Evolutionary conservation across 495 filamentous ascomycete genomes (phyloP).

Genomic region (Monascus purpureus): DNA sequence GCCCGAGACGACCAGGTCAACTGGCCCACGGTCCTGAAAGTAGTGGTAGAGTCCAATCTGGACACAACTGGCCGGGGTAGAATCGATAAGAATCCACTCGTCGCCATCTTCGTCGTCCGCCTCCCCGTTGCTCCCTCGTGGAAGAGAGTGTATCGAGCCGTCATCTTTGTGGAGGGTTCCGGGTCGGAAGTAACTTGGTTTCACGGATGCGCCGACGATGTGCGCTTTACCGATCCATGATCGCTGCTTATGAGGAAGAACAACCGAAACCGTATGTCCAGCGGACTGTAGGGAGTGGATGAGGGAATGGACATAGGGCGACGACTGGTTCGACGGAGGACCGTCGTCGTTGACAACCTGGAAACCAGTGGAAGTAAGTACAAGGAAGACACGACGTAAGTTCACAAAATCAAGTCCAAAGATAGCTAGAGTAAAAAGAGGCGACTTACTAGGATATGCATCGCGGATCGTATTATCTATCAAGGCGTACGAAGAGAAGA

Average conservation of each 20-base stretch:
- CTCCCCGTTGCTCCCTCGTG: conserved; percentile 42
- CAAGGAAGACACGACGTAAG: not conserved
- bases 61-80: conserved; percentile 74
- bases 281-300: conserved; percentile 60
- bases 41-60: conserved; percentile 84
- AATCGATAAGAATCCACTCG: conserved; percentile 88
- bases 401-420: not conserved
- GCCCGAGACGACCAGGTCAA: conserved; percentile 80
- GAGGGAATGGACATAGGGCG: conserved; percentile 83
- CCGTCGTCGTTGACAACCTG: conserved; percentile 92
- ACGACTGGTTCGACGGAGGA: conserved; percentile 78
- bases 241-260: conserved; percentile 80
- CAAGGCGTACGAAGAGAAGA: not conserved
- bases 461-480: conserved; percentile 7
- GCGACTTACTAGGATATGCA: conserved; percentile 31
- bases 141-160: conserved; percentile 49
- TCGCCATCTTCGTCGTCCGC: conserved; percentile 49
- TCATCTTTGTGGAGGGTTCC: conserved; percentile 48
- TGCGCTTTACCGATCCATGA: conserved; percentile 99
- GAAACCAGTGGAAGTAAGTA: conserved; percentile 13
- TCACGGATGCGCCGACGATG: conserved; percentile 71
- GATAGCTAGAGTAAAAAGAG: not conserved
- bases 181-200: conserved; percentile 77
- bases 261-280: conserved; percentile 75
- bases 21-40: conserved; percentile 60